These are phyloP conservation scores for Euphrasia arctica DNA, from an alignment of 305 asterid genomes.

Conservation along the genomic window DNA sequence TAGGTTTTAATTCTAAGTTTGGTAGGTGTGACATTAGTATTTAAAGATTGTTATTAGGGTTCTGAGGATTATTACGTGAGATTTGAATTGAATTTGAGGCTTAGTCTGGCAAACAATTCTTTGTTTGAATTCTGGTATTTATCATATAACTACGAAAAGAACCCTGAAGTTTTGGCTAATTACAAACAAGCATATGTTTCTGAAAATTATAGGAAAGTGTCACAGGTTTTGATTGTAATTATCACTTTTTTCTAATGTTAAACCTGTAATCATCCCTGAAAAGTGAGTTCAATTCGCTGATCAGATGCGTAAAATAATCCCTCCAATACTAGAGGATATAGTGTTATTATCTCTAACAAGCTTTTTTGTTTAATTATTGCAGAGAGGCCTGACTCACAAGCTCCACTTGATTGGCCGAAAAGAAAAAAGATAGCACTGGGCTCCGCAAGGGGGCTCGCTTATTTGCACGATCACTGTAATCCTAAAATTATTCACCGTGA, in stretches of 20 bases:
- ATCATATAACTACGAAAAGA: background rate
- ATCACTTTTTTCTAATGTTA: background rate
- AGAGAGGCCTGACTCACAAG: slow-evolving; percentile 50
- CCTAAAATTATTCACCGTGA: slow-evolving; percentile 85
- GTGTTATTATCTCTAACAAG: background rate
- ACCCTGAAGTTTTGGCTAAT: background rate
- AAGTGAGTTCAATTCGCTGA: background rate
- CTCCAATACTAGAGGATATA: too few relatives aligned
- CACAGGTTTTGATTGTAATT: background rate
- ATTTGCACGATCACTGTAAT: slow-evolving; percentile 83
- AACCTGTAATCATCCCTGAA: background rate
- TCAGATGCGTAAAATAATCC: background rate
- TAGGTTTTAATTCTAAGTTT: too few relatives aligned
- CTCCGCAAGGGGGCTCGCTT: slow-evolving; percentile 77
- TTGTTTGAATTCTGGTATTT: too few relatives aligned
- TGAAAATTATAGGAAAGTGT: background rate
- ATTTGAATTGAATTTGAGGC: too few relatives aligned
- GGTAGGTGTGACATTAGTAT: too few relatives aligned
- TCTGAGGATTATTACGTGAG: too few relatives aligned
- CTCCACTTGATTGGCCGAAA: slow-evolving; percentile 68
- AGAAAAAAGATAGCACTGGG: slow-evolving; percentile 68
- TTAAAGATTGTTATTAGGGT: too few relatives aligned
- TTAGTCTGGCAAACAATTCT: too few relatives aligned
- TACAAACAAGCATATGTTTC: background rate
- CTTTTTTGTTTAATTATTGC: slow-evolving; percentile 17